phyloP scores from a whole-genome alignment of 2,329 filamentous ascomycete species.

The Trichoderma semiorbis region DNA sequence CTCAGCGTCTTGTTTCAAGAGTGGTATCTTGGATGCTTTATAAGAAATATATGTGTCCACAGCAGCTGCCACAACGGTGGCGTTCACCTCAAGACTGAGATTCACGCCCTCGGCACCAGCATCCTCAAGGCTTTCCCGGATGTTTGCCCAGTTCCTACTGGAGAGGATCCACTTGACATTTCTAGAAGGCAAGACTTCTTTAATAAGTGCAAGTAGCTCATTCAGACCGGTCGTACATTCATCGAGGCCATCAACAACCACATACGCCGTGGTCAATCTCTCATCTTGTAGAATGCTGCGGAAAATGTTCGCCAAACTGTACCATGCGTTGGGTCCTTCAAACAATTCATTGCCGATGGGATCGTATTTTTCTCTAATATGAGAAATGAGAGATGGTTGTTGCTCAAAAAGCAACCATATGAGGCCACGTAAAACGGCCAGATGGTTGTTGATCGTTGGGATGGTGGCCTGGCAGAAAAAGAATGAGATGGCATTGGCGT shows the following conservation, averaged over 20 bases:
- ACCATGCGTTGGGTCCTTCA: conserved; percentile 36
- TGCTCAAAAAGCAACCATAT: conserved; percentile 38
- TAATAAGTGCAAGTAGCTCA: conserved; percentile 37
- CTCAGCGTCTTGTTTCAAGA: neutral
- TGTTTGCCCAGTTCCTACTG: neutral
- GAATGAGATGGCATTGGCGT: conserved; percentile 7
- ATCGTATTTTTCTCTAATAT: conserved; percentile 37
- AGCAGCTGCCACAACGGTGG: neutral
- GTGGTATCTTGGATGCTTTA: neutral
- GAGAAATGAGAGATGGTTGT: conserved; percentile 30
- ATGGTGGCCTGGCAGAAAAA: conserved; percentile 24
- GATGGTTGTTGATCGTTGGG: conserved; percentile 35
- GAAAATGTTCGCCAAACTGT: conserved; percentile 37
- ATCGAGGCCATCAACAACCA: conserved; percentile 48
- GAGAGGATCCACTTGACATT: conserved; percentile 10
- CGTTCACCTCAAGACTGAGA: neutral
- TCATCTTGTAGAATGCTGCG: conserved; percentile 38
- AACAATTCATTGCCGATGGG: conserved; percentile 35
- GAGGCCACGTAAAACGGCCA: conserved; percentile 41
- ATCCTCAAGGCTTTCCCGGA: conserved; percentile 18
- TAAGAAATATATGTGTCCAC: neutral
- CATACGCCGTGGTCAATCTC: conserved; percentile 25
- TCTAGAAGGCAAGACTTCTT: conserved; percentile 24
- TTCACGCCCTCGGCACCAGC: neutral
- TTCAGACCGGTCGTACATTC: conserved; percentile 32